phyloP scores from a whole-genome alignment of 2,329 filamentous ascomycete genomes.

The Biscogniauxia mediterranea region DNA sequence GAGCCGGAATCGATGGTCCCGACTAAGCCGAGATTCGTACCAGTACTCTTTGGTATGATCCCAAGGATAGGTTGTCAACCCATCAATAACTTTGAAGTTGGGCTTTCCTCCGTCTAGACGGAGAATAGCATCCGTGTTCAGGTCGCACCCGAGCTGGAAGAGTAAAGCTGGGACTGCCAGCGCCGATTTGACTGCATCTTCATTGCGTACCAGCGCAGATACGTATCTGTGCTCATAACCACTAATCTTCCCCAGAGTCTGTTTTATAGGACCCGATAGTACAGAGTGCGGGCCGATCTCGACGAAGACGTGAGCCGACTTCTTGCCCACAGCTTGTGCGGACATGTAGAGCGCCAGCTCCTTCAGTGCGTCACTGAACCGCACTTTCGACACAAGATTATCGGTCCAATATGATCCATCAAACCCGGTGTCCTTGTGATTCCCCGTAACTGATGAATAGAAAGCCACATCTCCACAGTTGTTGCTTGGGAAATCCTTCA shows the following conservation, averaged over 20 bases:
- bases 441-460: not conserved
- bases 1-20: not conserved
- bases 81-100: not conserved
- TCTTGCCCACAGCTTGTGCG: constrained; percentile 4
- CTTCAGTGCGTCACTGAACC: not conserved
- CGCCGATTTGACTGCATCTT: not conserved
- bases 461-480: not conserved
- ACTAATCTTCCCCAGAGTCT: not conserved
- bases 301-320: constrained; percentile 2
- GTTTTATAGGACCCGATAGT: not conserved
- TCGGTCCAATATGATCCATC: not conserved
- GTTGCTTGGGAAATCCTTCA: constrained; percentile 4
- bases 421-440: not conserved
- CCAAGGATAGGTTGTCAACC: not conserved
- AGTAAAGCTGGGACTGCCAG: not conserved
- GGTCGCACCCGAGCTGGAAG: not conserved
- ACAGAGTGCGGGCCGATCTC: constrained; percentile 14
- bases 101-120: not conserved
- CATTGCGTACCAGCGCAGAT: not conserved
- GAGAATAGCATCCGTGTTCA: not conserved
- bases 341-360: constrained; percentile 5
- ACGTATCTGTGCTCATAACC: not conserved
- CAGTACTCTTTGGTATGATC: not conserved
- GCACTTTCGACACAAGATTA: not conserved
- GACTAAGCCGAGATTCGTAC: not conserved